A percentile compares a stretch with the other conserved stretches of the same genome.
Conservation (phyloP, 108 stramenopile species). For the Cyclotella baltica region DNA sequence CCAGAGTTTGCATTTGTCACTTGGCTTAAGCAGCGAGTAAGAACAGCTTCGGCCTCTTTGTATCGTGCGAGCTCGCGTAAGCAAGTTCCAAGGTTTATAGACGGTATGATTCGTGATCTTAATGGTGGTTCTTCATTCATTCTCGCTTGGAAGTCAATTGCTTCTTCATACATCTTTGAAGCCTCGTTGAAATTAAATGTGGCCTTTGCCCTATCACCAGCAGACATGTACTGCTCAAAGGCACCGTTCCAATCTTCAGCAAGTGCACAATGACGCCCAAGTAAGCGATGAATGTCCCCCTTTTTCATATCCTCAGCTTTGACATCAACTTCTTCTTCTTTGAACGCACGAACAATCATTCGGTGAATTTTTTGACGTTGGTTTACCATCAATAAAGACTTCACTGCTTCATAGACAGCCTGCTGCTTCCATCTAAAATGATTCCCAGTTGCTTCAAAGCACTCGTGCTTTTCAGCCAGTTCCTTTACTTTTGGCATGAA, state of each 20-base stretch:
- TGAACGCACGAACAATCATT: constrained; percentile 54
- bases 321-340: constrained; percentile 34
- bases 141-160: constrained; percentile 49
- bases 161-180: constrained; percentile 58
- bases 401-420: constrained; percentile 59
- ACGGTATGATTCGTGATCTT: constrained; percentile 47
- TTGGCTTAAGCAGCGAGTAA: constrained; percentile 50
- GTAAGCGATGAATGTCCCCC: constrained; percentile 52
- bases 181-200: constrained; percentile 56
- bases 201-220: constrained; percentile 53
- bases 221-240: constrained; percentile 48
- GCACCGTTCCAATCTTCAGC: constrained; percentile 55
- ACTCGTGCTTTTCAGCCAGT: constrained; percentile 44
- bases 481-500: constrained; percentile 53
- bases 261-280: constrained; percentile 54
- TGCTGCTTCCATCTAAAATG: constrained; percentile 60
- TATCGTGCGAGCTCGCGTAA: constrained; percentile 57
- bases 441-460: constrained; percentile 42
- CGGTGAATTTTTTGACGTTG: constrained; percentile 60
- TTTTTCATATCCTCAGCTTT: constrained; percentile 35
- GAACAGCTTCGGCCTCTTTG: constrained; percentile 55
- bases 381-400: constrained; percentile 58
- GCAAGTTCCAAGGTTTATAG: constrained; percentile 53
- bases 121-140: constrained; percentile 38
- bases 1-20: constrained; percentile 31